phyloP scores from a whole-genome alignment of 768 basidiomycete genomes.

The Russula brevipes region DNA sequence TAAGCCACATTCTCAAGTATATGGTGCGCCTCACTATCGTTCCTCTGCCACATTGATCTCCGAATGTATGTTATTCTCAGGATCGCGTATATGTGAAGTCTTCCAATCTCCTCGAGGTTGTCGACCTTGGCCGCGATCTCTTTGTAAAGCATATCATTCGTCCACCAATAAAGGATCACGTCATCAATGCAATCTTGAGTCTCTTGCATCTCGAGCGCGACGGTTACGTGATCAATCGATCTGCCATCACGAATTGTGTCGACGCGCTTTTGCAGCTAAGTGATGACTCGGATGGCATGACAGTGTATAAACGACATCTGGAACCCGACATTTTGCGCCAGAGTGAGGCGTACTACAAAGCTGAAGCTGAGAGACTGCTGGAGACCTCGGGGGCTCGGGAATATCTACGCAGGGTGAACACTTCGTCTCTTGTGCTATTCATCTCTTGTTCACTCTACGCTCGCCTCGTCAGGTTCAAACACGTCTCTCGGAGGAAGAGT shows the following conservation, averaged over 20 bases:
- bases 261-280: conserved; percentile 74
- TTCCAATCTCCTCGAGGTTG: conserved; percentile 72
- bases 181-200: conserved; percentile 75
- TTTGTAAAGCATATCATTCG: conserved; percentile 80
- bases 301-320: conserved; percentile 77
- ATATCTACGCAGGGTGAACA: conserved; percentile 69
- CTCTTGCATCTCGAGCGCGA: conserved; percentile 91
- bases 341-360: conserved; percentile 72
- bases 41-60: conserved; percentile 11
- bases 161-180: conserved; percentile 75
- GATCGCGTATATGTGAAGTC: conserved; percentile 82
- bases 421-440: conserved; percentile 22
- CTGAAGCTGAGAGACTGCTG: conserved; percentile 66
- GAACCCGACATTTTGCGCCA: conserved; percentile 77
- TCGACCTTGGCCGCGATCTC: conserved; percentile 74
- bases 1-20: conserved; percentile 89
- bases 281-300: conserved; percentile 43
- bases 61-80: conserved; percentile 40
- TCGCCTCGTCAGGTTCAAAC: conserved; percentile 58
- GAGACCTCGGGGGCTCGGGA: conserved; percentile 74
- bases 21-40: conserved; percentile 58
- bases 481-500: conserved; percentile 77
- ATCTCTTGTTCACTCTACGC: background rate
- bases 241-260: conserved; percentile 82
- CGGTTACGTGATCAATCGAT: conserved; percentile 86